Evolutionary conservation across 108 stramenopile species (phyloP).

Genomic region (Asterionellopsis glacialis): DNA sequence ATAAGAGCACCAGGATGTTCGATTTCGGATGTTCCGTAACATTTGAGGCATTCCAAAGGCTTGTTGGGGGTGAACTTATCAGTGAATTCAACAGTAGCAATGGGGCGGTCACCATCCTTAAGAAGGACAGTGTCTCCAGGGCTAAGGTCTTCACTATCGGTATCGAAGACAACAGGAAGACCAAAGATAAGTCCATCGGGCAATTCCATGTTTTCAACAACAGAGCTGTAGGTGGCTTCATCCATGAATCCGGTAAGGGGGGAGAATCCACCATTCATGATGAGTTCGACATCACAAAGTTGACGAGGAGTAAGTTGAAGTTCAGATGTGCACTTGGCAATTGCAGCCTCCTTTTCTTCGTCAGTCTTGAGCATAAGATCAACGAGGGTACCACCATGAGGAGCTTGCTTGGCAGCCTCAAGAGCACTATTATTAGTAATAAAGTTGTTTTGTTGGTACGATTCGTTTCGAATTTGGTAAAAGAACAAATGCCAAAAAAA

Average conservation of each 20-base stretch:
- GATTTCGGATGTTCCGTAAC: constrained; percentile 95
- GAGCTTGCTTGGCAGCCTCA: constrained; percentile 75
- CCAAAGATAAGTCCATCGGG: constrained; percentile 94
- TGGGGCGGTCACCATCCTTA: constrained; percentile 90
- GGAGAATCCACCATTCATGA: constrained; percentile 98
- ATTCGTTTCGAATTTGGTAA: not conserved
- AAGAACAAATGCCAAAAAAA: constrained; percentile 2
- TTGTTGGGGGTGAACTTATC: constrained; percentile 95
- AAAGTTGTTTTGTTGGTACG: not conserved
- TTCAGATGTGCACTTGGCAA: constrained; percentile 80
- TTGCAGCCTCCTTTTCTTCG: constrained; percentile 84
- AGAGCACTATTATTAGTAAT: constrained; percentile 35
- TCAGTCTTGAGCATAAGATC: constrained; percentile 87
- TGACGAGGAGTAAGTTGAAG: constrained; percentile 91
- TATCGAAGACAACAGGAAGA: constrained; percentile 97
- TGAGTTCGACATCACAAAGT: constrained; percentile 97
- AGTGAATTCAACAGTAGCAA: constrained; percentile 92
- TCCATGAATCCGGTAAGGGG: constrained; percentile 98
- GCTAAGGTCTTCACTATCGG: constrained; percentile 82
- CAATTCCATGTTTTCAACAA: constrained; percentile 91
- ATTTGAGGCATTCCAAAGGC: constrained; percentile 86
- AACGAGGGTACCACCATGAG: constrained; percentile 94
- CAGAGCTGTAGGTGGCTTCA: constrained; percentile 83
- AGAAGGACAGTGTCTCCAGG: constrained; percentile 92
- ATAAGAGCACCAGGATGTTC: constrained; percentile 97